A percentile compares a stretch with the other conserved stretches of the same genome.
These are phyloP conservation scores for Cercospora citrullina DNA, from an alignment of 2,329 filamentous ascomycete species.

Conservation along the genomic window DNA sequence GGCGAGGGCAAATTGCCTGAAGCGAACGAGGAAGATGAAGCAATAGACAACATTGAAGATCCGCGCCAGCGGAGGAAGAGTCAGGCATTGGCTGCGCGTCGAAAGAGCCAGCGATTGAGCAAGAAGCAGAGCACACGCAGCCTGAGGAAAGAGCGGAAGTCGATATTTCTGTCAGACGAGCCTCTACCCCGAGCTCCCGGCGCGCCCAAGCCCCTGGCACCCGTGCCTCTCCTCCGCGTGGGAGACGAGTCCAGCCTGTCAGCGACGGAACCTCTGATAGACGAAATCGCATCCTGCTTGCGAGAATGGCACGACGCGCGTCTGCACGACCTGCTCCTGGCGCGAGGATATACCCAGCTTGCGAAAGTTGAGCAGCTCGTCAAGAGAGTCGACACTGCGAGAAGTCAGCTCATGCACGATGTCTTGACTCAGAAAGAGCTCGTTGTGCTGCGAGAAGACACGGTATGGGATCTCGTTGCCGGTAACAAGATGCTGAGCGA, in stretches of 20 bases:
- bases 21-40: constrained; percentile 34
- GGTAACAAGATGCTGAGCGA: constrained; percentile 93
- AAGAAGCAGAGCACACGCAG: constrained; percentile 32
- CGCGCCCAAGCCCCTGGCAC: constrained; percentile 77
- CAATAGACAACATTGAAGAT: constrained; percentile 23
- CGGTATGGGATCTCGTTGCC: constrained; percentile 90
- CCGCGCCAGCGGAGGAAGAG: constrained; percentile 32
- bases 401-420: constrained; percentile 89
- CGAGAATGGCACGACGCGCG: constrained; percentile 99
- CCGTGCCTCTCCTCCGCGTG: constrained; percentile 95
- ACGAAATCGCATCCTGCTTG: constrained; percentile 95
- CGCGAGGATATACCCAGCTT: constrained; percentile 75
- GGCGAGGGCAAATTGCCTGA: constrained; percentile 55
- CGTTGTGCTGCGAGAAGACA: constrained; percentile 75
- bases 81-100: constrained; percentile 32
- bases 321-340: constrained; percentile 84
- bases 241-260: constrained; percentile 95
- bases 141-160: constrained; percentile 28
- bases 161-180: constrained; percentile 28
- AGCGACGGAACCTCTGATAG: constrained; percentile 82
- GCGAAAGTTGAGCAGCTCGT: constrained; percentile 81
- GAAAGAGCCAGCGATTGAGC: constrained; percentile 36
- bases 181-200: constrained; percentile 57
- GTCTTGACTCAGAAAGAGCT: constrained; percentile 88
- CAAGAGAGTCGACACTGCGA: constrained; percentile 75